phyloP scores from a whole-genome alignment of 257 asterid genomes.

The Forsythia suspensa region DNA sequence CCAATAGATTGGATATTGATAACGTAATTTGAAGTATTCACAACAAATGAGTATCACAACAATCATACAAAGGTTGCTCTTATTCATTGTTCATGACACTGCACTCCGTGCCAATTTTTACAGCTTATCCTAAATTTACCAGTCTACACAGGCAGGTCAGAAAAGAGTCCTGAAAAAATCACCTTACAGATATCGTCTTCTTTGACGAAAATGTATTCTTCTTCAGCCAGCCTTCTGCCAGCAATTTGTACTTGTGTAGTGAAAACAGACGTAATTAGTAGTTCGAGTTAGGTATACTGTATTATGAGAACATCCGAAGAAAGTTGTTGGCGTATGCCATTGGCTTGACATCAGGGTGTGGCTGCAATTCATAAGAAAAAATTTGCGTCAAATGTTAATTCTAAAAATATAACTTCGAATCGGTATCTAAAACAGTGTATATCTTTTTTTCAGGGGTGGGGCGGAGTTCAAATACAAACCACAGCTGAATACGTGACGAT shows the following conservation, averaged over 20 bases:
- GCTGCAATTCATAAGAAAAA: slow-evolving; percentile 49
- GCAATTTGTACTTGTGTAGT: slow-evolving; percentile 18
- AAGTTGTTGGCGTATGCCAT: slow-evolving; percentile 98
- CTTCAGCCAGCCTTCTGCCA: slow-evolving; percentile 29
- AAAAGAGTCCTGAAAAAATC: slow-evolving; percentile 4
- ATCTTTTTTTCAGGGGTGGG: too few relatives aligned
- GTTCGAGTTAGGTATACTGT: slow-evolving; percentile 15
- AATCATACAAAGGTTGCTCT: background rate
- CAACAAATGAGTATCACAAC: slow-evolving; percentile 15
- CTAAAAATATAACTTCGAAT: background rate
- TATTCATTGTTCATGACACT: slow-evolving; percentile 21
- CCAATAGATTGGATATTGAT: background rate
- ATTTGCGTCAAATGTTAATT: background rate
- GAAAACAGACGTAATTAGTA: slow-evolving; percentile 14
- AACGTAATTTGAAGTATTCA: background rate
- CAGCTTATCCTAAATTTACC: slow-evolving; percentile 23
- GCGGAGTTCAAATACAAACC: slow-evolving; percentile 48
- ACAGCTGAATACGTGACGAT: slow-evolving; percentile 88
- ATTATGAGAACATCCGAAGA: slow-evolving; percentile 72
- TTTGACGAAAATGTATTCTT: slow-evolving; percentile 30
- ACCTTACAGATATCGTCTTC: slow-evolving; percentile 29
- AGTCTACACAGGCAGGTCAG: slow-evolving; percentile 27
- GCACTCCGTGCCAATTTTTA: slow-evolving; percentile 25
- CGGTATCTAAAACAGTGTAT: background rate
- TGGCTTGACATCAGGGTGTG: slow-evolving; percentile 94